Base-by-base conservation (phyloP, 1,139 yeast species). In the Scheffersomyces cryptocercus region DNA sequence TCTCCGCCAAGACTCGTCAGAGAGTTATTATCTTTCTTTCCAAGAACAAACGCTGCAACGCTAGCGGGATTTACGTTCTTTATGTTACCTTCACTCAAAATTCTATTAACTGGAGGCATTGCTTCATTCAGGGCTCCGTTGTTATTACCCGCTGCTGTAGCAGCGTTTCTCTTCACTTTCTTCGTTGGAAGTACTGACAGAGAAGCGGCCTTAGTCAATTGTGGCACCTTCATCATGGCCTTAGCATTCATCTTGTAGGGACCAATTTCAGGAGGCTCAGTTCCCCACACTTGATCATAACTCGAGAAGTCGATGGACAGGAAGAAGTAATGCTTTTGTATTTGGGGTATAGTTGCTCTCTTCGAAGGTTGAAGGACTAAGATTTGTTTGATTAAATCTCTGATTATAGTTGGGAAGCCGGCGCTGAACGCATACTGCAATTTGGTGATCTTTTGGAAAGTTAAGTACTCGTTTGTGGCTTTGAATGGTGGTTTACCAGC, bases 401-500 rank as follows among this genome's bases (percentile, higher is more conserved):
- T 71, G 5, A 84, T 62, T 31, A 73, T 54, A 50, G 62, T 65
- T 0, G 79, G 79, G 45, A 74, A 73, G 4, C 79, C 79, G 13
- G 79, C 79, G 52, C 77, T 72, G 68, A 84, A 85, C n/a, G 81
- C 79, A 60, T 81, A 86, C 48, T 85, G 86, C 41, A 85, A 63
- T 37, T 80, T 78, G 24, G 82, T 82, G 51, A 82, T 82, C 55
- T 78, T 80, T 52, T 82, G 85, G 61, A 87, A 87, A 0, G 93
- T 86, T 45, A 81, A 73, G 54, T 85, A 81, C 57, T 87, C 95
- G 48, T 85, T 85, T 9, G 80, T 75, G 0, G 91, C 95, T 56
- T 86, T 84, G 55, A 87, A 87, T 0, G 95, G 95, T 0, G 95
- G 95, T 39, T 75, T 71, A 0, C 95, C 95, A 6, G 85, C 85